Conservation (phyloP, 345 rosid species). For the Arabidopsis suecica region DNA sequence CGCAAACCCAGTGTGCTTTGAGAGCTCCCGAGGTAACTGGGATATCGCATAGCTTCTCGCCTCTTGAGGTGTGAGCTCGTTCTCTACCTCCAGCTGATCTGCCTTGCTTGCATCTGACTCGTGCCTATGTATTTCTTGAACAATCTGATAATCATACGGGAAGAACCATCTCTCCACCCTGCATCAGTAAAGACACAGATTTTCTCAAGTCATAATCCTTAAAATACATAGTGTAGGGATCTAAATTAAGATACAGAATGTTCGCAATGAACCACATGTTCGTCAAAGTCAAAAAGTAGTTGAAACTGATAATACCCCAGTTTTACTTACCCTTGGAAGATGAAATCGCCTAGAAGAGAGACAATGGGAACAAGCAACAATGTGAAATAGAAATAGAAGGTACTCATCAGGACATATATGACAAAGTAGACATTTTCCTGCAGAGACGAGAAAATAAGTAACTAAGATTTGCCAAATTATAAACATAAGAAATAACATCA, state of each 20-base stretch:
- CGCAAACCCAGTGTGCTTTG: slow-evolving; percentile 94
- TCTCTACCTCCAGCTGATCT: slow-evolving; percentile 57
- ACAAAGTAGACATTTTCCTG: slow-evolving; percentile 87
- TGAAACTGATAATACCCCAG: not conserved
- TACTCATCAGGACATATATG: slow-evolving; percentile 88
- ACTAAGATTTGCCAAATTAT: not conserved
- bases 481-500: not conserved
- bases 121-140: slow-evolving; percentile 86
- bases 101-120: slow-evolving; percentile 59
- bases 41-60: slow-evolving; percentile 85
- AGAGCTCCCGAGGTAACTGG: slow-evolving; percentile 83
- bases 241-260: not conserved
- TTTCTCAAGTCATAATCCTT: slow-evolving; percentile 15
- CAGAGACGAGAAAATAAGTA: slow-evolving; percentile 19
- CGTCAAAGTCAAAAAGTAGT: not conserved
- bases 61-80: slow-evolving; percentile 73
- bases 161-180: slow-evolving; percentile 94
- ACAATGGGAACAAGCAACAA: slow-evolving; percentile 80
- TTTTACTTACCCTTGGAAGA: slow-evolving; percentile 76
- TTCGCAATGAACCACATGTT: not conserved
- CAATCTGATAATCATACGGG: slow-evolving; percentile 93
- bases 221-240: not conserved
- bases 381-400: slow-evolving; percentile 81
- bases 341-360: slow-evolving; percentile 93
- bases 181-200: slow-evolving; percentile 26